These are phyloP conservation scores for Coniochaeta ligniaria DNA, from an alignment of 2,329 filamentous ascomycete species.

Conservation along the genomic window DNA sequence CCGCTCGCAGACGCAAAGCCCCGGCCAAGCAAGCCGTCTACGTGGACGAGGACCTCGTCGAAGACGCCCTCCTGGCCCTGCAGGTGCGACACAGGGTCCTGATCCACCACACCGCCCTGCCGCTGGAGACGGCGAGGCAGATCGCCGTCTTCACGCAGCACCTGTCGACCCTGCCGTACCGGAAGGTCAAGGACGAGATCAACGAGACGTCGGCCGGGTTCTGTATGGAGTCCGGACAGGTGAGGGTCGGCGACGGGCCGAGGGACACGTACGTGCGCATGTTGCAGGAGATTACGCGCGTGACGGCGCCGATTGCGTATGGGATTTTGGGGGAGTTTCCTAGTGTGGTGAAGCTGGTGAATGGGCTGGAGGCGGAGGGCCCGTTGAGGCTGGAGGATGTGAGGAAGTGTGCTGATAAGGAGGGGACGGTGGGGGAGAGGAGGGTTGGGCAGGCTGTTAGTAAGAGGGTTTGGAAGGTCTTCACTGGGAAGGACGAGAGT, in stretches of 20 bases:
- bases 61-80: slow-evolving; percentile 63
- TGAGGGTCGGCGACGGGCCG: slow-evolving; percentile 59
- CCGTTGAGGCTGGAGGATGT: slow-evolving; percentile 56
- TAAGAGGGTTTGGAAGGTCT: slow-evolving; percentile 51
- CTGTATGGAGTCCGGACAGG: slow-evolving; percentile 74
- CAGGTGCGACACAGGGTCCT: slow-evolving; percentile 61
- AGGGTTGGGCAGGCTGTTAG: slow-evolving; percentile 52
- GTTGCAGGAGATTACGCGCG: slow-evolving; percentile 66
- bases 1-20: slow-evolving; percentile 29
- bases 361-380: slow-evolving; percentile 50
- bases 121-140: slow-evolving; percentile 64
- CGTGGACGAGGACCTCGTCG: slow-evolving; percentile 60
- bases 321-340: slow-evolving; percentile 58
- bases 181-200: slow-evolving; percentile 41
- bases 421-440: slow-evolving; percentile 48
- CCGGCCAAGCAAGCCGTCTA: slow-evolving; percentile 27
- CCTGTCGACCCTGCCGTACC: slow-evolving; percentile 69
- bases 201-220: slow-evolving; percentile 50
- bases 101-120: slow-evolving; percentile 59
- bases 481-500: slow-evolving; percentile 46
- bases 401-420: slow-evolving; percentile 46
- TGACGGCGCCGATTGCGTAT: slow-evolving; percentile 66
- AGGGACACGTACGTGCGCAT: slow-evolving; percentile 66
- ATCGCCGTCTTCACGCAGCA: slow-evolving; percentile 70
- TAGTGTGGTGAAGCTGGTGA: slow-evolving; percentile 49